Evolutionary conservation across 179 eudicot genomes (phyloP), one percentile per base, ranked within the genome.

Genomic region (Nepenthes alata): DNA sequence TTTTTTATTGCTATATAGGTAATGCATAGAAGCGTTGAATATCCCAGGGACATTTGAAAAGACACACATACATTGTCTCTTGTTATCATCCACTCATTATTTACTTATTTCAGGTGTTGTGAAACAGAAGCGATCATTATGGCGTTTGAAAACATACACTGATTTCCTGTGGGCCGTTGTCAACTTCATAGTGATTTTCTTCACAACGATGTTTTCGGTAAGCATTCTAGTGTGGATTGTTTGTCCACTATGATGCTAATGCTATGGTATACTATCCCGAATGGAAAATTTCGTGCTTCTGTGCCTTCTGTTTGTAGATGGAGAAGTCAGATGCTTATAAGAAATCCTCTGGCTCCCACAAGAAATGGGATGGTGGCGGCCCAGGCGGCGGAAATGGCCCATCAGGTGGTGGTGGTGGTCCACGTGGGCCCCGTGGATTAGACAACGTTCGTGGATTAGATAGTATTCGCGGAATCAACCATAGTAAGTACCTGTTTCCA

Each of bases 281-380:
- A 15, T 15, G 53, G 36, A 7, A 7, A 25, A 11, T 9, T 1
- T 12, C 12, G 61, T 36, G 36, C 16, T 63, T 10, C 35, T 2
- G 36, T 16, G 54, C 47, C 58, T 12, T 25, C 54, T 14, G 59
- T 44, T 67, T 70, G 60, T 70, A 93, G 98, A 85, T 89, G 97
- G 97, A 89, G 71, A 89, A 85, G 69, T 77, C 97, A 56, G 95
- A 93, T 76, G 84, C 88, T 16, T 93, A 93, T 70, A 80, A 55
- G 67, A 93, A 89, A 70, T 75, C 86, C 35, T 83, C 81, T 10
- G 94, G 88, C 58, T 68, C 88, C 11, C 75, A 87, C 75, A 93
- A 85, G 77, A 93, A 93, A 77, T 89, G 98, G 98, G 97, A 81
- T 51, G 96, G 88, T 65, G 98, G 98, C 54, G 83, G 81, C 51